Base-by-base conservation (phyloP, 2,329 filamentous ascomycete species). In the Aspergillus brasiliensis region DNA sequence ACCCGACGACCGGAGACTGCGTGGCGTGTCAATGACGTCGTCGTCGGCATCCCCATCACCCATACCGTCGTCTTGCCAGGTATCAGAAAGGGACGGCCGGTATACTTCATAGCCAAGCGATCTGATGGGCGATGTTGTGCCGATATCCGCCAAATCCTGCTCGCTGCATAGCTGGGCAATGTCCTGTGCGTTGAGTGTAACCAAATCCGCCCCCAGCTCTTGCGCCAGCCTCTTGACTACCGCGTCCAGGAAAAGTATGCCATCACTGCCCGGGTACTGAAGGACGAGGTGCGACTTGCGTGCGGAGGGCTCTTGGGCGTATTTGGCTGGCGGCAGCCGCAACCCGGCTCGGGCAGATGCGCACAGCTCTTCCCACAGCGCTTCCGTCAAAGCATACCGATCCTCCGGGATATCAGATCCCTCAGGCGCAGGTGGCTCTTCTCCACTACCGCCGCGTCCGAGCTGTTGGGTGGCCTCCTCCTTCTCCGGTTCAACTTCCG, bases 201-300 rank as follows among this genome's bases (percentile, higher is more conserved):
- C 70, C 54, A 80, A 54, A 62, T 80, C 75, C 27, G 76, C 71
- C 11, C 71, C 67, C 78, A 90, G 77, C 34, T 86, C 82, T 11
- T 78, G 77, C 0, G 90, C 89, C 46, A 89, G 78, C 53, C 85
- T 82, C 60, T 85, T 81, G 2, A 93, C 84, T n/a, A 91, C 78
- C 3, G 78, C 75, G 63, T 88, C 83, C 37, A 91, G 75, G 62
- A 84, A 82, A 49, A 74, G 72, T 57, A 81, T 84, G 40, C 80
- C 83, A 49, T 84, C 82, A 44, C 83, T 80, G 25, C 81, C 80
- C 1, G 86, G 85, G 62, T 86, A 88, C 58, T 86, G 83, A 11
- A 89, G 75, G 5, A 85, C 78, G 17, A 87, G 74, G 64, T 88
- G 83, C 3, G 84, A 82, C 63, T 85, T 85, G 28, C 75, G 72